Evolutionary conservation across 148 eudicot genomes (phyloP), one percentile per base, ranked within the genome.

Genomic region (Chenopodium formosanum): DNA sequence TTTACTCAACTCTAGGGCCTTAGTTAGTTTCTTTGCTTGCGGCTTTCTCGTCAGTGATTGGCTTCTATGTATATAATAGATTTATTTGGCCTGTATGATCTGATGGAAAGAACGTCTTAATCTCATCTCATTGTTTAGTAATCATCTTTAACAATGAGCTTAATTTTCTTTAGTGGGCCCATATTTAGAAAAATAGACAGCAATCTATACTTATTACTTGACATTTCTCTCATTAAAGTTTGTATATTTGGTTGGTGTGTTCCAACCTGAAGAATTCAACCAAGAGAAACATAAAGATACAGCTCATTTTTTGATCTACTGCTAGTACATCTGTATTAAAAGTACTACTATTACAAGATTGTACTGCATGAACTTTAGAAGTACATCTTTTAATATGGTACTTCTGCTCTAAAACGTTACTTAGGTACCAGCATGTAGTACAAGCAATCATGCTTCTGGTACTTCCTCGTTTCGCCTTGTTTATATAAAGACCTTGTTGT

Each of bases 41-140:
- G 19, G 44, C 40, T 70, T 75, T 69, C 80, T 48, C 86, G 70
- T 84, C 83, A 58, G 82, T 84, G 86, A 84, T 60, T 65, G 86
- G 86, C 83, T 80, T 79, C 66, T 84, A 65, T 79, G 85, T 83
- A 44, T 32, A 84, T 75, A 84, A 22, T 67, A 13, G 7, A 76
- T 80, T 76, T 60, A 69, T 84, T 84, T 80, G 66, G 86, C 86
- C 82, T 83, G 79, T 27, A 70, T 83, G 77, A 80, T 76, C 72
- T 84, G 86, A 76, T 80, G 83, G 48, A 66, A 70, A 25, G 64
- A 68, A 46, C 12, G 31, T 83, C 68, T 52, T 63, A 23, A 9
- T 29, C 46, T 23, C 31, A 67, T 16, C 71, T 50, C 46, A 8
- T 20, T 62, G 19, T 29, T 11, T 27, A 25, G 37, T 78, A 7